Evolutionary conservation across 371 early-diverging fungal species (phyloP), one percentile per base, ranked within the genome.

Genomic region (Chytridiales sp.): DNA sequence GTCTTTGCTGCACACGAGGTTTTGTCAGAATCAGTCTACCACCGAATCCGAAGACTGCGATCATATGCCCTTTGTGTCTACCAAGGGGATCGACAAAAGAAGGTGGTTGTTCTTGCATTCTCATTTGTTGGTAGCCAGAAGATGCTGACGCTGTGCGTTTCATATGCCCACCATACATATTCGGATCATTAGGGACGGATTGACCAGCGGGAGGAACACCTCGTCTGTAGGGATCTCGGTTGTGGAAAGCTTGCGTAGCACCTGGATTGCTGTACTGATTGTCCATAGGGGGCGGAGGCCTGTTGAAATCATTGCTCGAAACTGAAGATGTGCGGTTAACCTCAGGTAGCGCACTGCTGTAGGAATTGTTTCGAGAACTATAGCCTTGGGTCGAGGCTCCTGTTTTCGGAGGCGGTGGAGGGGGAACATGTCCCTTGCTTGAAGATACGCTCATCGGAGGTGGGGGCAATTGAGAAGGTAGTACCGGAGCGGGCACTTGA

Each of bases 11-110:
- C 4, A 87, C 85, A 4, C 80, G 76, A 24, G 93, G 93, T 62
- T 85, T 82, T 64, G 87, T 87, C 17, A 84, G 75, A 43, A 90
- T 71, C 29, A 94, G 74, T 62, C 85, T 84, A 32, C 96, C 96
- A 48, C 93, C 92, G 77, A 93, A 90, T 17, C 94, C 93, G 72
- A 92, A 92, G 0, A 82, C 68, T 4, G 88, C 81, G 21, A 95
- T 53, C 3, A 92, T 89, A 54, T 85, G 84, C 4, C 91, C 87
- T 8, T 81, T 73, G 21, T 68, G 62, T 26, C 92, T 82, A 1
- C 83, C 76, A n/a, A 90, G 68, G 15, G 88, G 86, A 61, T 90
- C 90, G 17, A 64, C 53, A n/a, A 80, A 68, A 4, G 59, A 69
- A 39, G 63, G 57, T n/a, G 67, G 75, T 41, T 69, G 66, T 15